Evolutionary conservation across 306 rosid genomes (phyloP), one percentile per base, ranked within the genome.

Genomic region (Quercus robur): DNA sequence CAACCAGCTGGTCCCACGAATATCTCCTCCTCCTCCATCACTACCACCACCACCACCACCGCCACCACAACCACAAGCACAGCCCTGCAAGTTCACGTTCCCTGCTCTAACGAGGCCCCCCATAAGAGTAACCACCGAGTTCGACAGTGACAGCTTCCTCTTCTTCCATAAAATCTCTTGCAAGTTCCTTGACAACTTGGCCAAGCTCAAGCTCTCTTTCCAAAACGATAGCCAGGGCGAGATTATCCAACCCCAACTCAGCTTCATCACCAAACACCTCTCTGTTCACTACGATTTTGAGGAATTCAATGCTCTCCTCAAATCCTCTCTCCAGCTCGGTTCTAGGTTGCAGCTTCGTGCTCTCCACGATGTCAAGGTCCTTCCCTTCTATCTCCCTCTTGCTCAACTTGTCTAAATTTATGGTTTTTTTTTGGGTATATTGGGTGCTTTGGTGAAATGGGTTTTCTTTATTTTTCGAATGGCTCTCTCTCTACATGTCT

Each of bases 111-210:
- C 49, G 74, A 86, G 97, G 61, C 97, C 97, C 0, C 38, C 86
- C 71, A 21, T 92, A 17, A 86, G 98, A 69, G 76, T 95, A 8
- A 91, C 96, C 31, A 81, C 94, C 4, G 94, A 95, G 87, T 95
- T 93, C 82, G 99, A 95, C 64, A 95, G 99, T 78, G 99, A 95
- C 58, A 81, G 88, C 74, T 78, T 91, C 71, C 3, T 82, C 38
- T 91, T 93, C 89, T 88, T 86, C 84, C 88, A 95, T 82, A 95
- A 88, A 77, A 66, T 91, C 51, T 95, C 99, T 19, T 95, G 97
- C 81, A 95, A 95, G 88, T 75, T 93, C 35, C 83, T 93, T 46
- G 90, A 89, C 64, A 83, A 87, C 68, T 84, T 93, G 10, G 99
- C 97, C 73, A 95, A 95, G 85, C 79, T 95, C 44, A 95, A 90